Conservation (phyloP, 495 filamentous ascomycete species). For the Collariella sp. region DNA sequence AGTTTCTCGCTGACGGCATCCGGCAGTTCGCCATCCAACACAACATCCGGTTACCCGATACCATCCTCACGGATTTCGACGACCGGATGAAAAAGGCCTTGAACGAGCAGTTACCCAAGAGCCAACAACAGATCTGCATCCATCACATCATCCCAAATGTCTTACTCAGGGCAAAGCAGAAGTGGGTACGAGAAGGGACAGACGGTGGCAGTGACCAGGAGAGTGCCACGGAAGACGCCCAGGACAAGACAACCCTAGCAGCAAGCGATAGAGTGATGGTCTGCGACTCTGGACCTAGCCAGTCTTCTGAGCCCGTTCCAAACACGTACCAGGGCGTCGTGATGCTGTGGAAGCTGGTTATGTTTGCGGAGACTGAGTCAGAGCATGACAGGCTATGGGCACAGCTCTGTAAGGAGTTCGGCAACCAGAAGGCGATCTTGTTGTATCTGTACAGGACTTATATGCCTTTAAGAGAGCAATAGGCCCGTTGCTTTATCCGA, state of each 20-base stretch:
- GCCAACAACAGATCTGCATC: background rate
- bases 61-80: background rate
- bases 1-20: background rate
- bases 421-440: background rate
- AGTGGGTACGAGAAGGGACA: background rate
- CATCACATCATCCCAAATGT: background rate
- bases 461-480: background rate
- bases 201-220: background rate
- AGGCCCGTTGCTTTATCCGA: background rate
- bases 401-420: background rate
- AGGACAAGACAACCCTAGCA: background rate
- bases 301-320: background rate
- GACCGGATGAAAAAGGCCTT: background rate
- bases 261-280: background rate
- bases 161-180: background rate
- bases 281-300: background rate
- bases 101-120: background rate
- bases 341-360: background rate
- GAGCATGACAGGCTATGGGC: background rate
- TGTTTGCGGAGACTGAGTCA: background rate
- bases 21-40: background rate
- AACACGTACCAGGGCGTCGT: background rate
- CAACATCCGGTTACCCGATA: background rate
- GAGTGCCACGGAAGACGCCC: background rate
- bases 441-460: background rate